Conservation (phyloP, 208 protist genomes). For the Histomonas meleagridis region DNA sequence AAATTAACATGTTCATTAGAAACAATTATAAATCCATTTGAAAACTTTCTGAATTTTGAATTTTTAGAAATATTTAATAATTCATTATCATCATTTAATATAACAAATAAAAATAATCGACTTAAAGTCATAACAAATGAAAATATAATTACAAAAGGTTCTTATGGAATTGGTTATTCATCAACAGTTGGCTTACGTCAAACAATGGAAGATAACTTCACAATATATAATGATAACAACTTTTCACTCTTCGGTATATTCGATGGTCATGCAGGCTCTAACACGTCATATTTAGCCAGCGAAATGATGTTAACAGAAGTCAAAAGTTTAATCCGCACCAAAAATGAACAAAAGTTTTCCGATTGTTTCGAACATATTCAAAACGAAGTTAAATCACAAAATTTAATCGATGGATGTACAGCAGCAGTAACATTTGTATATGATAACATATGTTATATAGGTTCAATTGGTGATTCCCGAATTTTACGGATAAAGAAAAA, state of each 20-base stretch:
- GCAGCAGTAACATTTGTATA: neutral
- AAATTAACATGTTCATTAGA: neutral
- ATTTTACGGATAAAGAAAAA: neutral
- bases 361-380: neutral
- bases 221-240: neutral
- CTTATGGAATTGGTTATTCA: neutral
- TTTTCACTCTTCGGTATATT: neutral
- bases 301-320: neutral
- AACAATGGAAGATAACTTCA: neutral
- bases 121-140: neutral
- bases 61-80: neutral
- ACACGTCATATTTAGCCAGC: neutral
- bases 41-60: neutral
- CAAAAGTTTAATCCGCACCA: neutral
- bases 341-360: neutral
- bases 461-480: neutral
- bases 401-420: neutral
- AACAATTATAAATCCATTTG: neutral
- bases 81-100: neutral
- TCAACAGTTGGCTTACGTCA: neutral
- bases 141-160: too few relatives aligned
- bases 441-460: neutral
- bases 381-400: neutral
- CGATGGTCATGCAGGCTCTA: neutral
- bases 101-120: neutral